Conservation (phyloP, 129 eudicot species). For the Artemisia tridentata region DNA sequence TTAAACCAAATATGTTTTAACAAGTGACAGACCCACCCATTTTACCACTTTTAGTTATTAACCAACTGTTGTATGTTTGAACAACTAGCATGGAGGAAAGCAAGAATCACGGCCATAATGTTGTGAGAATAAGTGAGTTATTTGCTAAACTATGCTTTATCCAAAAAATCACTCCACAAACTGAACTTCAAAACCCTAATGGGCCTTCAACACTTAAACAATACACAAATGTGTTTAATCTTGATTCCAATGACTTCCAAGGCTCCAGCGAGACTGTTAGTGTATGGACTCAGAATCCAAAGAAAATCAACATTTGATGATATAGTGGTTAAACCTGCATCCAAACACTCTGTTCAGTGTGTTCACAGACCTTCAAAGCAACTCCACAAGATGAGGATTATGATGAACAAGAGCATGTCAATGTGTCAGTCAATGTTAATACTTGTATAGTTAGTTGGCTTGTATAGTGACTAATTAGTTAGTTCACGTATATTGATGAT, state of each 20-base stretch:
- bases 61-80: conserved; percentile 16
- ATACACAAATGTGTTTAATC: conserved; percentile 36
- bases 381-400: no score
- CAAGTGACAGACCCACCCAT: no score
- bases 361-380: no score
- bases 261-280: conserved; percentile 46
- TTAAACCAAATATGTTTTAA: no score
- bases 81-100: conserved; percentile 49
- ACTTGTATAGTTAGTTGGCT: no score
- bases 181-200: conserved; percentile 22
- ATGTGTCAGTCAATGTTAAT: no score
- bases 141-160: conserved; percentile 72
- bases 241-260: conserved; percentile 31
- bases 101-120: conserved; percentile 64
- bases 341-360: no score
- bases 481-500: no score
- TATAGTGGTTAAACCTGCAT: no score
- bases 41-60: not conserved
- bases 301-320: conserved; percentile 34
- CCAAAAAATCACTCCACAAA: conserved; percentile 40
- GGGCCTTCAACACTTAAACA: conserved; percentile 37
- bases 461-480: no score
- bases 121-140: conserved; percentile 51
- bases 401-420: no score
- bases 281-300: conserved; percentile 47